Evolutionary conservation across 352 stramenopile genomes (phyloP), one percentile per base, ranked within the genome.

Genomic region (Thalassiosira livingstoniorum): DNA sequence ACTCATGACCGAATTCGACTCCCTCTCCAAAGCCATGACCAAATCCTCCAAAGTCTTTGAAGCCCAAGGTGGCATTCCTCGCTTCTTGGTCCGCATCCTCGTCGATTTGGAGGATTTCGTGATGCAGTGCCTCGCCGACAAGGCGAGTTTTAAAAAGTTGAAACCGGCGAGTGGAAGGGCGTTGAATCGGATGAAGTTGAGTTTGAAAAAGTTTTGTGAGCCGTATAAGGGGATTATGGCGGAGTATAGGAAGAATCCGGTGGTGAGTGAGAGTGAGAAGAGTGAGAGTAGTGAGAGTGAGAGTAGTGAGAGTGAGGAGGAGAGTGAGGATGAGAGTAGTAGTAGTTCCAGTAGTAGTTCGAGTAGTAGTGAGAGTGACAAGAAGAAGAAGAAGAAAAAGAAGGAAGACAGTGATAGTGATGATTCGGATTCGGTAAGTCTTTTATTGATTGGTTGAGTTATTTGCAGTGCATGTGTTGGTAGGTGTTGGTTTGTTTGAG

Each of bases 151-250:
- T 72, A 98, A 99, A 91, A 98, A 98, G 87, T 96, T 99, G 87
- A 98, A 92, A 93, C 97, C 97, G 69, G 95, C 97, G 71, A 98
- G 98, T 90, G 97, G 92, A 70, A 97, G 98, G 83, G 96, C 96
- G 51, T 92, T 99, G 11, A 99, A 99, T 85, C 92, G 96, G 21
- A 99, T 99, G 96, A 99, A 99, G 93, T 94, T 98, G 62, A 97
- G 96, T 84, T 82, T 99, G 55, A 98, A 98, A 83, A 98, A 98
- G 91, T 95, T 98, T 87, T 95, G 98, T 70, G 97, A 99, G 75
- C 82, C 91, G n/a, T 97, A 98, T 77, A 87, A 92, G 62, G 86
- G 86, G 39, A 91, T 97, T 58, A 94, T 98, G 71, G 90, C 97
- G 67, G 93, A 96, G 75, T 98, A 98, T 91, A 91, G 95, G 21